A percentile compares a stretch with the other conserved stretches of the same genome.
These are phyloP conservation scores for Dendrostoma leiphaemia DNA, from an alignment of 2,329 filamentous ascomycete species.

Conservation along the genomic window DNA sequence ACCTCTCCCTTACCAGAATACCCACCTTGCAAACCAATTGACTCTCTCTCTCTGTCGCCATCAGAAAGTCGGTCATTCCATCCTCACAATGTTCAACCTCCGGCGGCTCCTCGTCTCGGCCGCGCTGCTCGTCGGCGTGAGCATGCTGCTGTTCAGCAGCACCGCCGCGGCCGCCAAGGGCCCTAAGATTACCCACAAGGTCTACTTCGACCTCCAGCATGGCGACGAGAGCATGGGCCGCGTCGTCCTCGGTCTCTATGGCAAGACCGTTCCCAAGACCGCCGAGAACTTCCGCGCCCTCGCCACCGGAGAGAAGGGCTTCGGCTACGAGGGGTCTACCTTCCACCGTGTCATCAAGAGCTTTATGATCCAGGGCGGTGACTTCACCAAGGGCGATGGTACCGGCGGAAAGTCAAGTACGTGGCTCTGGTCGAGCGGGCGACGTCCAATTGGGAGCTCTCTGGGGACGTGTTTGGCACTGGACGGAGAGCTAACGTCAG, in stretches of 20 bases:
- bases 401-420: constrained; percentile 82
- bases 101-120: constrained; percentile 69
- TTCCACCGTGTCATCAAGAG: constrained; percentile 91
- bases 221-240: constrained; percentile 73
- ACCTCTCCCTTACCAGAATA: neutral
- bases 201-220: constrained; percentile 81
- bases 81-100: constrained; percentile 68
- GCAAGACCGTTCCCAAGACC: constrained; percentile 81
- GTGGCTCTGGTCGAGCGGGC: constrained; percentile 28
- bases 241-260: constrained; percentile 80
- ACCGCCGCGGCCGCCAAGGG: constrained; percentile 75
- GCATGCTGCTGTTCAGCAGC: constrained; percentile 73
- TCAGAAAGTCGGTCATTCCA: too few relatives aligned
- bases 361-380: constrained; percentile 91
- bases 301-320: constrained; percentile 83
- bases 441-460: neutral
- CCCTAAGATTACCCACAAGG: constrained; percentile 94
- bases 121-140: constrained; percentile 73
- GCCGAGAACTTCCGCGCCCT: constrained; percentile 74
- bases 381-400: constrained; percentile 80
- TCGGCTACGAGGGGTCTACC: constrained; percentile 74
- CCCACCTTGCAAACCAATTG: constrained; percentile 15
- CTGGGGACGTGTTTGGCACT: neutral
- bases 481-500: neutral
- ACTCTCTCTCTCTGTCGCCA: too few relatives aligned